Conservation (phyloP, 345 rosid species). For the Corchorus olitorius region DNA sequence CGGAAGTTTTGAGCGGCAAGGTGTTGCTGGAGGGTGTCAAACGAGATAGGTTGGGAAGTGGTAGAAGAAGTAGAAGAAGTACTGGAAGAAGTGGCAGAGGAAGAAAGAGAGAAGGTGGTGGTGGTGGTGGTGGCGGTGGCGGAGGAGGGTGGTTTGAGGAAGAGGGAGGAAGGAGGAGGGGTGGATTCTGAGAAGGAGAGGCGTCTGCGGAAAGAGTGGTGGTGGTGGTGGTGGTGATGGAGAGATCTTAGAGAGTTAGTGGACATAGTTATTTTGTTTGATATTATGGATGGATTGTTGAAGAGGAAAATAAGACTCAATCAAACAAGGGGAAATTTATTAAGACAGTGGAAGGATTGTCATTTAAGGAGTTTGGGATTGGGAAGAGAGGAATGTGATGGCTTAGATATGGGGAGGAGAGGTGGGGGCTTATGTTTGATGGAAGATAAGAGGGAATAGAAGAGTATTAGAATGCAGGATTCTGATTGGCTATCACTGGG, state of each 20-base stretch:
- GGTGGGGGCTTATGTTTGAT: background rate
- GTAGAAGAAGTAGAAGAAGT: slow-evolving; percentile 44
- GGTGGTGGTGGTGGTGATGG: slow-evolving; percentile 29
- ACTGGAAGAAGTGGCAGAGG: slow-evolving; percentile 30
- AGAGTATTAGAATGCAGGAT: slow-evolving; percentile 35
- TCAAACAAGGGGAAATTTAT: background rate
- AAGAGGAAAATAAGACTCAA: background rate
- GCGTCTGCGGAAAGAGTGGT: slow-evolving; percentile 25
- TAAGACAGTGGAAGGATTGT: too few relatives aligned
- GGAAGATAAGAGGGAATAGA: slow-evolving; percentile 25
- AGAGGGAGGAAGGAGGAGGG: slow-evolving; percentile 25
- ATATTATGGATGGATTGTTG: background rate
- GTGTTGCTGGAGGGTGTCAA: slow-evolving; percentile 66
- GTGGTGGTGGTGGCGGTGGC: slow-evolving; percentile 27
- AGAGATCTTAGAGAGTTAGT: slow-evolving; percentile 44
- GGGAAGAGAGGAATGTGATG: background rate
- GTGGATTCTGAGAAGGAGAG: slow-evolving; percentile 18
- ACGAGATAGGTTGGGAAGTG: slow-evolving; percentile 46
- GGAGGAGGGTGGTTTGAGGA: slow-evolving; percentile 39
- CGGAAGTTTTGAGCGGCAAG: slow-evolving; percentile 66
- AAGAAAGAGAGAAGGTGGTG: slow-evolving; percentile 19
- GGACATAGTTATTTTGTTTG: slow-evolving; percentile 37
- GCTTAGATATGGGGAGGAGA: background rate
- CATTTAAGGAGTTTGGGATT: background rate
- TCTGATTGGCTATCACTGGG: slow-evolving; percentile 71